Base-by-base conservation (phyloP, 164 flowering plant genomes). In the Warburgia ugandensis region DNA sequence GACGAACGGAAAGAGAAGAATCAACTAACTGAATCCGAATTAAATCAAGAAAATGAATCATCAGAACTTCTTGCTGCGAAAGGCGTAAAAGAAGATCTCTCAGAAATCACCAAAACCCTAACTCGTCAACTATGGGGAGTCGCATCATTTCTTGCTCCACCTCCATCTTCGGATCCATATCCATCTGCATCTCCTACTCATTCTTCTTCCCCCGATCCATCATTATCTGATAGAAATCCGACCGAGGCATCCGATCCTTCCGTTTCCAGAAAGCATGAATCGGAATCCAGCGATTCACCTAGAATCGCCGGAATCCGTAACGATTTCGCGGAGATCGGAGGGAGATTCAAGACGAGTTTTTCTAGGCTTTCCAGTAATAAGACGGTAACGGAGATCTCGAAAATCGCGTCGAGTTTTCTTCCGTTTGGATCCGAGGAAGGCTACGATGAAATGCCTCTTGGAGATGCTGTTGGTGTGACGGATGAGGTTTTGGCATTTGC, bases 401-500 rank as follows among this genome's bases (percentile, higher is more conserved):
- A 58, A 56, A 70, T 74, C 51, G 77, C 72, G 17, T 68, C 78
- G 12, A 68, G 62, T 54, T 67, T 68, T 14, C 59, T 67, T 17
- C 70, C 73, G n/a, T 45, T 67, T 43, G 73, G 72, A 44, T 62
- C 35, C 2, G 66, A 56, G 25, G 73, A 60, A 9, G n/a, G n/a
- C n/a, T 53, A 42, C 6, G 59, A 37, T 37, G 77, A 62, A 43
- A 67, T 60, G 29, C 62, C 45, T 27, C n/a, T 45, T 19, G 68
- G 64, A 2, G 65, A 38, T 9, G 83, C 81, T 12, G 70, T 75
- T 36, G 96, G 94, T 40, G 59, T 88, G 36, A 86, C 89, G 1
- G 89, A 88, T 21, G 97, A 88, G 79, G 91, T 77, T 13, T 56
- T 92, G 75, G 62, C 87, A 3, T 92, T 92, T 55, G 99, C 94